These are phyloP conservation scores for Fusarium oxysporum DNA, from an alignment of 2,329 filamentous ascomycete genomes.

Conservation along the genomic window DNA sequence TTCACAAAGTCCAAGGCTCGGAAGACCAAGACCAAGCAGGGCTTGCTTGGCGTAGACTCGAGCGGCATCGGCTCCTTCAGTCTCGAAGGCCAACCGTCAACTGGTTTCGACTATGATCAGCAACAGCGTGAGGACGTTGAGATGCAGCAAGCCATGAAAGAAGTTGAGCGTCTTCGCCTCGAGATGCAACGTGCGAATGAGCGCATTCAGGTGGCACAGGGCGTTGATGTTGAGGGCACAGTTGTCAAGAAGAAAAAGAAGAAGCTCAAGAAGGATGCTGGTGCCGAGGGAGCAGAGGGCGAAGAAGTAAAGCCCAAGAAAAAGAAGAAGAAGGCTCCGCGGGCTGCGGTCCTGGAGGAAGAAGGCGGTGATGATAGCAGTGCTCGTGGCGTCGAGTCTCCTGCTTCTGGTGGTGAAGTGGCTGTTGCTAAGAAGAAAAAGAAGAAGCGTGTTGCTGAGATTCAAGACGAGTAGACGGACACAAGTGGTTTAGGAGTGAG, in stretches of 20 bases:
- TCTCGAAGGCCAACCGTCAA: slow-evolving; percentile 63
- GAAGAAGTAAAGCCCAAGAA: slow-evolving; percentile 41
- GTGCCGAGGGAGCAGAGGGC: slow-evolving; percentile 24
- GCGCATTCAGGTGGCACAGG: slow-evolving; percentile 76
- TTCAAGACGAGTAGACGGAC: slow-evolving; percentile 40
- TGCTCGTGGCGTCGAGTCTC: slow-evolving; percentile 29
- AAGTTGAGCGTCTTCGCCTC: slow-evolving; percentile 85
- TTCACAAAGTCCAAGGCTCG: slow-evolving; percentile 61
- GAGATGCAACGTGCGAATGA: slow-evolving; percentile 90
- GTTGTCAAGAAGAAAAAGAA: slow-evolving; percentile 74
- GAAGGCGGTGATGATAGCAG: slow-evolving; percentile 35
- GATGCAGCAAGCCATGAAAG: slow-evolving; percentile 87
- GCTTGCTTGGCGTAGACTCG: slow-evolving; percentile 86
- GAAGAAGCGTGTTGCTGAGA: slow-evolving; percentile 52
- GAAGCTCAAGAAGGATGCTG: slow-evolving; percentile 59
- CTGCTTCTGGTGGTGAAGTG: slow-evolving; percentile 35
- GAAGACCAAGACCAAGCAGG: slow-evolving; percentile 70
- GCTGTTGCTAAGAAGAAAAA: slow-evolving; percentile 63
- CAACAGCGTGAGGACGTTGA: slow-evolving; percentile 84
- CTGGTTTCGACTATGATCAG: slow-evolving; percentile 69
- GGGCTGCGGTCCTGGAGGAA: slow-evolving; percentile 25
- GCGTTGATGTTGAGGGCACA: slow-evolving; percentile 73
- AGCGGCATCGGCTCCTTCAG: slow-evolving; percentile 80
- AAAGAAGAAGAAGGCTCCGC: slow-evolving; percentile 51
- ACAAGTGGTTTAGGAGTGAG: neutral